phyloP scores from a whole-genome alignment of 2,329 filamentous ascomycete genomes.

The Diplocarpon rosae region DNA sequence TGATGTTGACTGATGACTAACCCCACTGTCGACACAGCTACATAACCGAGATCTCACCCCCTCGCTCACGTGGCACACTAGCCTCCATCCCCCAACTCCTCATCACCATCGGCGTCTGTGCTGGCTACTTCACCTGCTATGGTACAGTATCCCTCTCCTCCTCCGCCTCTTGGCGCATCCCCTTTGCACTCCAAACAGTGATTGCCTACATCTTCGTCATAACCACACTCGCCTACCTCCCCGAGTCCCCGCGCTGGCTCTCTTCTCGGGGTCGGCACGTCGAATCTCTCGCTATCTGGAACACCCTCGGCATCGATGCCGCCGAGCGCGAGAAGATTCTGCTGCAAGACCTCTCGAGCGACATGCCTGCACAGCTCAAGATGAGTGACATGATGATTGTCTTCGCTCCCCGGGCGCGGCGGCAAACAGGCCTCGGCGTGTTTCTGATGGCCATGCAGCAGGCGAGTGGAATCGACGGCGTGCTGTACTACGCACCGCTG shows the following conservation, averaged over 20 bases:
- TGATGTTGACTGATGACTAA: too few relatives aligned
- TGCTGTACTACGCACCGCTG: conserved; percentile 51
- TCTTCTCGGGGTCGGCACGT: conserved; percentile 34
- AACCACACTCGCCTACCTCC: conserved; percentile 33
- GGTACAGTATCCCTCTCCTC: conserved; percentile 36
- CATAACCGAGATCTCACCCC: conserved; percentile 49
- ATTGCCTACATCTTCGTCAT: conserved; percentile 32
- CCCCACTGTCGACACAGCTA: conserved; percentile 26
- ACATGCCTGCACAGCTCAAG: conserved; percentile 7
- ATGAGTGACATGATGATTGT: conserved; percentile 19
- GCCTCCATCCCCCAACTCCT: conserved; percentile 42
- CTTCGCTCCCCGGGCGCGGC: conserved; percentile 33
- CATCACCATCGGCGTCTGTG: conserved; percentile 37
- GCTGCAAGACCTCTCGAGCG: conserved; percentile 7
- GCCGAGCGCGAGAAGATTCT: conserved; percentile 20
- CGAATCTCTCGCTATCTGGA: conserved; percentile 34
- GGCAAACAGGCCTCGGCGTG: conserved; percentile 38
- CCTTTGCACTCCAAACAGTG: conserved; percentile 38
- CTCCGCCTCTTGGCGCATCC: conserved; percentile 44
- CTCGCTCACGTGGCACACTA: conserved; percentile 37
- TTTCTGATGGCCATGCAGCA: conserved; percentile 51
- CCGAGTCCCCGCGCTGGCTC: conserved; percentile 49
- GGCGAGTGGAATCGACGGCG: conserved; percentile 49
- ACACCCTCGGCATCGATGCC: conserved; percentile 16
- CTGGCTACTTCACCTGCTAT: conserved; percentile 51